Evolutionary conservation across 257 asterid species (phyloP).

Genomic region (Nicotiana attenuata): DNA sequence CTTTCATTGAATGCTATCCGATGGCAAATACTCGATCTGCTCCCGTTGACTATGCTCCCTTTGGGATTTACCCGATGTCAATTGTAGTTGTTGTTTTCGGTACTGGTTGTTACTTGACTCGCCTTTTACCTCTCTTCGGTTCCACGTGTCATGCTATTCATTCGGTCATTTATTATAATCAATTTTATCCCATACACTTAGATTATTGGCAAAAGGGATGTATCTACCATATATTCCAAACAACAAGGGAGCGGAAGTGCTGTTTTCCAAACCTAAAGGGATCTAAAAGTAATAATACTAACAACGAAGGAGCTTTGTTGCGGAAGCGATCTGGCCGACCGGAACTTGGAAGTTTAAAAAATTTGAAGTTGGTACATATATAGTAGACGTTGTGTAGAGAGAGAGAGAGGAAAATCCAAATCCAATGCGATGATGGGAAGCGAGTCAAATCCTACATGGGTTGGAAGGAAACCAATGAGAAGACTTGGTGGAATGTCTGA

Average conservation of each 20-base stretch:
- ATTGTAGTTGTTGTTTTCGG: no score
- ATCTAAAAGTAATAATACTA: not conserved
- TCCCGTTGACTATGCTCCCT: no score
- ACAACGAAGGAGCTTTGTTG: not conserved
- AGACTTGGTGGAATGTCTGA: slow-evolving; percentile 95
- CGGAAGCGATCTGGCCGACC: not conserved
- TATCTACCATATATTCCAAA: not conserved
- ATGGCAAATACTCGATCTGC: no score
- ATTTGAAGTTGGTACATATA: not conserved
- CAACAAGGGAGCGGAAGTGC: not conserved
- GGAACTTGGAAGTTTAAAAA: not conserved
- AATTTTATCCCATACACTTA: no score
- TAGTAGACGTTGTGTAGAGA: not conserved
- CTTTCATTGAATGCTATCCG: no score
- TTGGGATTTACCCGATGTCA: no score
- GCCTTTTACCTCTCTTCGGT: no score
- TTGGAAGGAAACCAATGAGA: slow-evolving; percentile 77
- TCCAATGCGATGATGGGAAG: slow-evolving; percentile 34
- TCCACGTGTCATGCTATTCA: no score
- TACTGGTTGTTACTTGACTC: no score
- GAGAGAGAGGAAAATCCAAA: not conserved
- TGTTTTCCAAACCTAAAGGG: not conserved
- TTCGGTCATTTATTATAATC: no score
- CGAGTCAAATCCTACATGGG: slow-evolving; percentile 65
- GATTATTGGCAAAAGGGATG: no score